These are phyloP conservation scores for Pyrenophora tritici-repentis DNA, from an alignment of 2,329 filamentous ascomycete genomes.

Conservation along the genomic window DNA sequence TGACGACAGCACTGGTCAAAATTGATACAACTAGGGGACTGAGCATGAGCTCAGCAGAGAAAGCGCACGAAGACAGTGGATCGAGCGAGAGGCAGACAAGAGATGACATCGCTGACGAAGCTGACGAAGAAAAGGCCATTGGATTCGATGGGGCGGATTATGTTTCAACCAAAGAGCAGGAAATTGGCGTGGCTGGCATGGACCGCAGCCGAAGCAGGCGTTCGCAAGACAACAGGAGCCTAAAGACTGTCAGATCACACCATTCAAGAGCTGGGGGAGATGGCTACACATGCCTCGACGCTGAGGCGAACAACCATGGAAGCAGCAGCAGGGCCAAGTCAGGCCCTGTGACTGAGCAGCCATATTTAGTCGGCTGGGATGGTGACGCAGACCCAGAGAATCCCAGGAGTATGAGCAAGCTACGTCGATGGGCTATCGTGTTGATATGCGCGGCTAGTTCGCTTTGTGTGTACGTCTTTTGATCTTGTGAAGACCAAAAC, in stretches of 20 bases:
- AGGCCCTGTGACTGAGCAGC: conserved; percentile 42
- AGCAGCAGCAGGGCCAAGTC: conserved; percentile 30
- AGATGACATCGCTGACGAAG: conserved; percentile 3
- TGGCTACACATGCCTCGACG: conserved; percentile 45
- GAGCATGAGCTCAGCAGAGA: conserved; percentile 12
- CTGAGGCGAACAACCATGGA: conserved; percentile 26
- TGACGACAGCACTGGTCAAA: neutral
- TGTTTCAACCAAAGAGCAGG: neutral
- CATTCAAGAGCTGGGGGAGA: conserved; percentile 46
- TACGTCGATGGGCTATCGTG: conserved; percentile 80
- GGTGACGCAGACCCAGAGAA: conserved; percentile 73
- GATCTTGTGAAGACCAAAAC: neutral
- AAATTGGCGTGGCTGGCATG: conserved; percentile 2
- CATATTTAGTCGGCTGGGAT: conserved; percentile 76
- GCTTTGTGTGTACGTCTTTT: conserved; percentile 78
- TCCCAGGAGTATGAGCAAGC: conserved; percentile 69
- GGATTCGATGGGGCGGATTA: conserved; percentile 12
- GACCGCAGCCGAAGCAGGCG: conserved; percentile 7
- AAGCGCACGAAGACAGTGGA: conserved; percentile 12
- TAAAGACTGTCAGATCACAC: conserved; percentile 34
- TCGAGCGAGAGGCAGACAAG: conserved; percentile 23
- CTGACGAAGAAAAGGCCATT: conserved; percentile 21
- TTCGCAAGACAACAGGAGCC: conserved; percentile 25
- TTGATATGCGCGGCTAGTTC: conserved; percentile 74
- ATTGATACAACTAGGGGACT: neutral